These are phyloP conservation scores for Boletus rubroflammeus DNA, from an alignment of 768 basidiomycete genomes.

Conservation along the genomic window DNA sequence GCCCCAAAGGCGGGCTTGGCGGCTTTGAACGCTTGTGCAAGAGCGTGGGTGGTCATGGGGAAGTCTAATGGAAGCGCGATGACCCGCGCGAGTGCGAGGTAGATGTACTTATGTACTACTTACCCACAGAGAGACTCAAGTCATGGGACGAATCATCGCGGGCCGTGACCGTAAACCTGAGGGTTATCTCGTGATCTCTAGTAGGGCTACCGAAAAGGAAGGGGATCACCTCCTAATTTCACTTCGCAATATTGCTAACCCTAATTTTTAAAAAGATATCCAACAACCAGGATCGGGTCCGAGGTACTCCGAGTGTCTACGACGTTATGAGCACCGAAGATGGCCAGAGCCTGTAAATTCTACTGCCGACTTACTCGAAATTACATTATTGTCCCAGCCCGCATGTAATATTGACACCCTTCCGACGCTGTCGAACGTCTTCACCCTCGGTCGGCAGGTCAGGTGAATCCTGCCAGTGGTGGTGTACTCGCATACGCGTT, in stretches of 20 bases:
- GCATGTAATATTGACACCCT: not conserved
- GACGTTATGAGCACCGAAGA: not conserved
- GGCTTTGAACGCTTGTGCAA: constrained; percentile 50
- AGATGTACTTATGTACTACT: constrained; percentile 10
- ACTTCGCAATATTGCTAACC: not conserved
- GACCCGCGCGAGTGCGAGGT: not conserved
- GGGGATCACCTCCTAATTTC: not conserved
- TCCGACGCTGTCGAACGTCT: no score
- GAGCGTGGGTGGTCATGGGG: constrained; percentile 50
- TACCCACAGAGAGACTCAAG: not conserved
- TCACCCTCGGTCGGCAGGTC: not conserved
- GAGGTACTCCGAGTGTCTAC: not conserved
- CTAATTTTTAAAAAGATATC: no score
- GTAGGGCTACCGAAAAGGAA: not conserved
- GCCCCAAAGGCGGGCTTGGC: constrained; percentile 63
- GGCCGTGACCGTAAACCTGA: not conserved
- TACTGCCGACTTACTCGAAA: not conserved
- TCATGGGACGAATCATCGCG: constrained; percentile 7
- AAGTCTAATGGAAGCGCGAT: not conserved
- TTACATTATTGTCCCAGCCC: not conserved
- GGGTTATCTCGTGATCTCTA: not conserved
- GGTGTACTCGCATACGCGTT: not conserved
- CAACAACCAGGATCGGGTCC: no score
- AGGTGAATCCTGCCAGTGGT: not conserved
- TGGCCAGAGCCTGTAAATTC: not conserved